Conservation (phyloP, 352 stramenopile species). For the Phytophthora hybrid region DNA sequence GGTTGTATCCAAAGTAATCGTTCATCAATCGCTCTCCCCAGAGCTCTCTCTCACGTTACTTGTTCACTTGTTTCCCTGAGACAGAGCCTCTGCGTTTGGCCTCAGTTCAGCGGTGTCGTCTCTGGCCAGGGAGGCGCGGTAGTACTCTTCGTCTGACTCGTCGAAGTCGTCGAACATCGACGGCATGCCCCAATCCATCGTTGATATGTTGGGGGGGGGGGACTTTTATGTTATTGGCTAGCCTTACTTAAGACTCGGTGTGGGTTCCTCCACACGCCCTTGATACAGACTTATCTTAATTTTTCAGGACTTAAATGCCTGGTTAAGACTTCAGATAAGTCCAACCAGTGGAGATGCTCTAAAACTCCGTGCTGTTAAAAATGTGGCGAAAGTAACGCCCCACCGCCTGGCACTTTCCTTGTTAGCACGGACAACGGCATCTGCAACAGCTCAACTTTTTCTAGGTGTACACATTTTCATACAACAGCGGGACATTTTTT, state of each 20-base stretch:
- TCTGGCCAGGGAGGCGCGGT: background rate
- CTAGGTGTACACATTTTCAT: no score
- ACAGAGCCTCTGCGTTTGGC: background rate
- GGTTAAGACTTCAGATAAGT: no score
- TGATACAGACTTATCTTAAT: slow-evolving; percentile 3
- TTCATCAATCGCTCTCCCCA: no score
- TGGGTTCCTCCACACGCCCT: background rate
- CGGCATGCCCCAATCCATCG: background rate
- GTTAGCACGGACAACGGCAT: no score
- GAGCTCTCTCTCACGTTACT: background rate
- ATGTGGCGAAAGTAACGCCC: no score
- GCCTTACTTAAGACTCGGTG: slow-evolving; percentile 2
- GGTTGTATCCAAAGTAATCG: background rate
- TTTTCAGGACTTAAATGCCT: no score
- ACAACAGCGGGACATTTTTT: no score
- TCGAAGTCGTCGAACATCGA: no score
- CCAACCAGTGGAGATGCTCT: no score
- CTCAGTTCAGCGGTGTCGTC: background rate
- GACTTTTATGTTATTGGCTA: background rate
- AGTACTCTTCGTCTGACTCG: slow-evolving; percentile 3
- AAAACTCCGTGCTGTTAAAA: no score
- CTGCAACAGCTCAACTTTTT: no score
- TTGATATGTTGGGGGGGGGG: background rate
- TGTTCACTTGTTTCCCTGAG: background rate
- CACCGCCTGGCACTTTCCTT: no score